Evolutionary conservation across 2,329 filamentous ascomycete genomes (phyloP).

Genomic region (Xylariaceae sp.): DNA sequence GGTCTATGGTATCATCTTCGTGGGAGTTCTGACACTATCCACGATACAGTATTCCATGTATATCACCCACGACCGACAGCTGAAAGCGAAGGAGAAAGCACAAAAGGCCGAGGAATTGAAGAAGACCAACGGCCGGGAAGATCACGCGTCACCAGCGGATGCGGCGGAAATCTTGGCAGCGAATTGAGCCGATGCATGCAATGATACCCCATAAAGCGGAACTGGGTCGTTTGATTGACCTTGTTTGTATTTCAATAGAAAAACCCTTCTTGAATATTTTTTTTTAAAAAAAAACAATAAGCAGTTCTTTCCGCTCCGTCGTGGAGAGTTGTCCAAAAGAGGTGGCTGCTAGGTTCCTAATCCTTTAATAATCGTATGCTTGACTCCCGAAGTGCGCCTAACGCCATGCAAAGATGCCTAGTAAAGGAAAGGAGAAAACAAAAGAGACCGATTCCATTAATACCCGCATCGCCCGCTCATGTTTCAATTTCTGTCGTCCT

Average conservation of each 20-base stretch:
- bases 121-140: constrained; percentile 41
- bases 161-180: constrained; percentile 54
- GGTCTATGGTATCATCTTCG: constrained; percentile 59
- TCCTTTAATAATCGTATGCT: constrained; percentile 16
- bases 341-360: no score
- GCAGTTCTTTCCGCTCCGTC: background rate
- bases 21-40: constrained; percentile 56
- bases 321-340: background rate
- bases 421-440: background rate
- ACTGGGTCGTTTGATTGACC: constrained; percentile 6
- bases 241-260: background rate
- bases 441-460: background rate
- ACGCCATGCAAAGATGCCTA: constrained; percentile 15
- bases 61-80: constrained; percentile 44
- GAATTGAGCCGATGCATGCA: constrained; percentile 35
- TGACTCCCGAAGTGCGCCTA: constrained; percentile 10
- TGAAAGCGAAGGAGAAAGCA: constrained; percentile 40
- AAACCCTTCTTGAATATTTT: background rate
- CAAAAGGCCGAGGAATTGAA: constrained; percentile 40
- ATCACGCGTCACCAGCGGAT: constrained; percentile 44
- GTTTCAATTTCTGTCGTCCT: constrained; percentile 4
- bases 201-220: constrained; percentile 28
- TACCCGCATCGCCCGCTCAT: background rate
- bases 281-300: background rate
- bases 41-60: constrained; percentile 57